Base-by-base conservation (phyloP, 768 basidiomycete species). In the Suillus cothurnatus region DNA sequence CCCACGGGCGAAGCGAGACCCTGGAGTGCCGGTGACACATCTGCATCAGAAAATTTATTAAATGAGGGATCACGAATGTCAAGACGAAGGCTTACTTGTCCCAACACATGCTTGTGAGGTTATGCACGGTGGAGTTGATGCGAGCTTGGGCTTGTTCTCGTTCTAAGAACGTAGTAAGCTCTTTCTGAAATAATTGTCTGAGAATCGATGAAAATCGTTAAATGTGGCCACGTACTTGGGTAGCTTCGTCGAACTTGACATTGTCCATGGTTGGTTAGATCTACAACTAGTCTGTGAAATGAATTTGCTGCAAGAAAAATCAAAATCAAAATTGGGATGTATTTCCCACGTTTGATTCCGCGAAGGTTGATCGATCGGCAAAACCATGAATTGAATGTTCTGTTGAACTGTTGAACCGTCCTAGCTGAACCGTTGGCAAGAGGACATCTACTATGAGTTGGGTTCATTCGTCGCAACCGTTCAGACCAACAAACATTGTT, bases 31-130 rank as follows among this genome's bases (percentile, higher is more conserved):
- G 1, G 91, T 90, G 61, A 96, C 83, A 73, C 95, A 97, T 75
- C 94, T 95, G 68, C 52, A 65, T 56, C 45, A 64, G 50, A 65
- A 9, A n/a, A 63, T 69, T 60, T 74, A 69, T 62, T 19, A 9
- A 50, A 26, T 19, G 55, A 50, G 17, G 4, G 34, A 19, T 3
- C 3, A 28, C 17, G 17, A 4, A 6, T 36, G 28, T 34, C 14
- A 26, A 61, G 52, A 43, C 43, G 19, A 23, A 63, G 60, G 81
- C 86, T 75, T 72, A 95, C 94, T 96, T 94, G 81, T 95, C 92
- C 93, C 94, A 96, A 76, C 94, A 95, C 79, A 88, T 88, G 71
- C 85, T 85, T 21, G 95, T 95, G 69, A 95, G 84, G 59, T 81
- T 85, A 67, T 94, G 94, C 50, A 95, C 88, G 34, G 85, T 81